Evolutionary conservation across 352 stramenopile genomes (phyloP).

Genomic region (Phytophthora pinifolia): DNA sequence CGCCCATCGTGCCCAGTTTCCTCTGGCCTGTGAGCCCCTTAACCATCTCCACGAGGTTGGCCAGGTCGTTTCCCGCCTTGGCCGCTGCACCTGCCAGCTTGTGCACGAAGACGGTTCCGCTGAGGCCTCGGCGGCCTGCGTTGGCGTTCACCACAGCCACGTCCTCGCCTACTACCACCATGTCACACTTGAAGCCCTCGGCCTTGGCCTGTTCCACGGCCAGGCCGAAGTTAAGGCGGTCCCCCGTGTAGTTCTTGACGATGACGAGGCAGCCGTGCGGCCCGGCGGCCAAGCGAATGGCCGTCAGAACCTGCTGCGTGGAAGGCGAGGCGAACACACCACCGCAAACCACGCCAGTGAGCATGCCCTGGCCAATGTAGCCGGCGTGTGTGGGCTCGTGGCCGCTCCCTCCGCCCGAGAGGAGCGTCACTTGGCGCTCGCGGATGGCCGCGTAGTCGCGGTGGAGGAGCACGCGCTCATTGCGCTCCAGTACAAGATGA

Average conservation of each 20-base stretch:
- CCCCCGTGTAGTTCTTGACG: constrained; percentile 99
- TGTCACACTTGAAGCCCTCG: constrained; percentile 89
- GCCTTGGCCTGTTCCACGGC: constrained; percentile 95
- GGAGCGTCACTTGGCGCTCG: constrained; percentile 69
- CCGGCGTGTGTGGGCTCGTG: constrained; percentile 97
- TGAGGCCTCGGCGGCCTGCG: constrained; percentile 95
- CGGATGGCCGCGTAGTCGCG: constrained; percentile 65
- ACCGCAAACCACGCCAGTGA: constrained; percentile 96
- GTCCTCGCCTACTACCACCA: constrained; percentile 97
- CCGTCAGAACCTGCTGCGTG: constrained; percentile 92
- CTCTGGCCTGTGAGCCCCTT: constrained; percentile 50
- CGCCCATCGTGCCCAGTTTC: constrained; percentile 92
- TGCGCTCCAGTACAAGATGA: constrained; percentile 62
- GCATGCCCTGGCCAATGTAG: constrained; percentile 96
- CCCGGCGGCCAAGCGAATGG: constrained; percentile 90
- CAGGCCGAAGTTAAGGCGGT: constrained; percentile 98
- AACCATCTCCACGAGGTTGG: constrained; percentile 68
- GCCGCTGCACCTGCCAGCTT: constrained; percentile 95
- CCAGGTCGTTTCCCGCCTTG: constrained; percentile 73
- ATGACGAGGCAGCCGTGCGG: constrained; percentile 93
- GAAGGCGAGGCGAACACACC: constrained; percentile 96
- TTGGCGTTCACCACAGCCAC: constrained; percentile 91
- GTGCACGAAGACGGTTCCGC: constrained; percentile 96
- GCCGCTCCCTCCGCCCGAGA: constrained; percentile 75
- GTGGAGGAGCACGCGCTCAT: constrained; percentile 72